Evolutionary conservation across 208 protist species (phyloP).

Genomic region (Wallacemonas rigidus): DNA sequence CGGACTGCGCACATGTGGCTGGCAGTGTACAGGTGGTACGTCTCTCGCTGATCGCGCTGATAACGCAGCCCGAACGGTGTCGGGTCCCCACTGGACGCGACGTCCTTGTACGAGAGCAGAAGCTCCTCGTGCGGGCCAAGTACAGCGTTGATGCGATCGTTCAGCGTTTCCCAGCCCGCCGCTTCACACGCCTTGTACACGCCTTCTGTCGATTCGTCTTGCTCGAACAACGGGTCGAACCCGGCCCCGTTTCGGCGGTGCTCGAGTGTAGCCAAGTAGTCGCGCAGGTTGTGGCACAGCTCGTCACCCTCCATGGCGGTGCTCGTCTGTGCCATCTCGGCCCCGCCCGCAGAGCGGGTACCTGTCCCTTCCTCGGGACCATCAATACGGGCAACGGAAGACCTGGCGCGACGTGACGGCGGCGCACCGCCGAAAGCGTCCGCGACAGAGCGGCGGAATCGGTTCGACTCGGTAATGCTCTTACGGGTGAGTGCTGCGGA

Average conservation of each 20-base stretch:
- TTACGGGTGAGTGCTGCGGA: background rate
- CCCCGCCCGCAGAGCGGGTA: too few species aligned
- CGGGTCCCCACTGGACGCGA: background rate
- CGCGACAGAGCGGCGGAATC: background rate
- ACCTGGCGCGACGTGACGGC: background rate
- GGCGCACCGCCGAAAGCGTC: background rate
- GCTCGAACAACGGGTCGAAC: background rate
- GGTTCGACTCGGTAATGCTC: background rate
- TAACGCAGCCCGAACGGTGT: constrained; percentile 3
- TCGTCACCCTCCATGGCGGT: constrained; percentile 16
- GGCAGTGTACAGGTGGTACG: constrained; percentile 16
- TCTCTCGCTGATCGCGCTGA: constrained; percentile 19
- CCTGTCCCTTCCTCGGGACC: too few species aligned
- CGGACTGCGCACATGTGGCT: constrained; percentile 50
- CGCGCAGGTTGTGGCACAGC: constrained; percentile 71
- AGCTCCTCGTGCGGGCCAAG: constrained; percentile 59
- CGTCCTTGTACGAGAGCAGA: constrained; percentile 34
- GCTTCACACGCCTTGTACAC: constrained; percentile 1
- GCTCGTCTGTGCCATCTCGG: background rate
- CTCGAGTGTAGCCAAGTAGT: constrained; percentile 40
- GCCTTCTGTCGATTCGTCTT: background rate
- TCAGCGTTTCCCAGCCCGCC: constrained; percentile 48
- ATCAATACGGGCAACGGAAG: background rate
- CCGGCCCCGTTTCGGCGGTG: constrained; percentile 1
- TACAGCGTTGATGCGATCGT: constrained; percentile 33